A percentile compares a stretch with the other conserved stretches of the same genome.
Evolutionary conservation across 306 rosid species (phyloP).

Genomic region (Fragaria ananassa): DNA sequence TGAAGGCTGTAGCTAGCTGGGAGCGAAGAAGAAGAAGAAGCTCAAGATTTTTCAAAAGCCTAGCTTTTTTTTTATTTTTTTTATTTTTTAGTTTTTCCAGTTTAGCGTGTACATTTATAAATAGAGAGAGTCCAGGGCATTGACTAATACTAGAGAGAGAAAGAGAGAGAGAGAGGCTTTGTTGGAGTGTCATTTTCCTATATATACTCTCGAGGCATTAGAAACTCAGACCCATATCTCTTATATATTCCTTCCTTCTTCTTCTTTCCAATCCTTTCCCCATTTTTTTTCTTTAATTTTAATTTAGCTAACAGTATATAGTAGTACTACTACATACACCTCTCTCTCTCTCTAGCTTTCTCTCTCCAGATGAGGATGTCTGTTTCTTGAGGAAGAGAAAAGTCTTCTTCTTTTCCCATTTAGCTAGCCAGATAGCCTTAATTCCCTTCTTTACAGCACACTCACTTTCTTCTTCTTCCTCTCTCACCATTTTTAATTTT

Average conservation of each 20-base stretch:
- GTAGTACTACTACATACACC: not conserved
- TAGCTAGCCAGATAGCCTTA: slow-evolving; percentile 10
- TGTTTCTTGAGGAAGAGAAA: slow-evolving; percentile 51
- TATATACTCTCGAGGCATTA: slow-evolving; percentile 65
- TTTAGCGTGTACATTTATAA: slow-evolving; percentile 37
- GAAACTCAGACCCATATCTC: slow-evolving; percentile 29
- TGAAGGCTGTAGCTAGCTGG: not conserved
- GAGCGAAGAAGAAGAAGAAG: not conserved
- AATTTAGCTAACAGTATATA: slow-evolving; percentile 9
- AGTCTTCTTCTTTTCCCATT: slow-evolving; percentile 33
- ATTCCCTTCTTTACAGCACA: slow-evolving; percentile 21
- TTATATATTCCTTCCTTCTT: slow-evolving; percentile 19
- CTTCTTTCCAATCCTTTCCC: slow-evolving; percentile 18
- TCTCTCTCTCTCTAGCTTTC: not conserved
- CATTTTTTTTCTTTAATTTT: not conserved
- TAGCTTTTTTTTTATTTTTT: not conserved
- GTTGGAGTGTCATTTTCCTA: slow-evolving; percentile 85
- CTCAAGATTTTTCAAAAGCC: slow-evolving; percentile 17
- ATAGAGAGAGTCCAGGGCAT: slow-evolving; percentile 9
- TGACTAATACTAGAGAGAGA: slow-evolving; percentile 31
- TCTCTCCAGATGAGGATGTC: slow-evolving; percentile 35
- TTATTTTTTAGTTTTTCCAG: slow-evolving; percentile 1
- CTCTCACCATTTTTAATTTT: not conserved
- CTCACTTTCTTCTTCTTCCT: slow-evolving; percentile 6
- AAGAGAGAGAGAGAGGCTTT: slow-evolving; percentile 34